Evolutionary conservation across 2,329 filamentous ascomycete species (phyloP), one percentile per base, ranked within the genome.

Genomic region (Fusarium succisae): DNA sequence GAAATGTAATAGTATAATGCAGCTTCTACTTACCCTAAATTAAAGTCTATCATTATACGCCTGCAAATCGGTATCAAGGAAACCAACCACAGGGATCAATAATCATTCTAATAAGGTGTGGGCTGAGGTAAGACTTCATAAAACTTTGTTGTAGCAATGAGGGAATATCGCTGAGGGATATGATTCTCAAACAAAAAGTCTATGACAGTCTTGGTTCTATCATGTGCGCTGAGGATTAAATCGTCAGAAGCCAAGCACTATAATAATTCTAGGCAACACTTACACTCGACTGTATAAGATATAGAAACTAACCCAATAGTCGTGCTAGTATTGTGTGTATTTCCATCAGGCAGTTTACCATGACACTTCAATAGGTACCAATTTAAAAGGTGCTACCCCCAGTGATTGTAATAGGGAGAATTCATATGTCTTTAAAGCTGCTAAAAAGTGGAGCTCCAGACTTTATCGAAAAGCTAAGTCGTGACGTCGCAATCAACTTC

Each of bases 401-500:
- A 55, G 51, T n/a, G 14, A 55, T 13, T 55, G 20, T 18, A 4
- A 28, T 13, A n/a, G 20, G 30, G n/a, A 53, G 30, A 51, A 24
- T 15, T 24, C 14, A 38, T 24, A 38, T 38, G 6, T 54, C 13
- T n/a, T 6, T 17, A 10, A 35, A 51, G 20, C 17, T 54, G 51
- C 37, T 37, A 47, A 55, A 73, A 43, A 60, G 69, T 73, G 65
- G 70, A 18, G 12, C 50, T 20, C 41, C 7, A n/a, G 22, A 18
- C 41, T 30, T 30, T n/a, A 39, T 41, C 53, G 32, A 63, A 57
- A 68, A 57, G 50, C 39, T 44, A 22, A 17, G 55, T 47, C 32
- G 69, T 69, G 70, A 72, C 69, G 69, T 69, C 50, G 70, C 51
- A 13, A 50, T 61, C 14, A 28, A 60, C 48, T 56, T 37, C 43